phyloP scores from a whole-genome alignment of 1,139 yeast species.

The Geotrichum bryndzae region DNA sequence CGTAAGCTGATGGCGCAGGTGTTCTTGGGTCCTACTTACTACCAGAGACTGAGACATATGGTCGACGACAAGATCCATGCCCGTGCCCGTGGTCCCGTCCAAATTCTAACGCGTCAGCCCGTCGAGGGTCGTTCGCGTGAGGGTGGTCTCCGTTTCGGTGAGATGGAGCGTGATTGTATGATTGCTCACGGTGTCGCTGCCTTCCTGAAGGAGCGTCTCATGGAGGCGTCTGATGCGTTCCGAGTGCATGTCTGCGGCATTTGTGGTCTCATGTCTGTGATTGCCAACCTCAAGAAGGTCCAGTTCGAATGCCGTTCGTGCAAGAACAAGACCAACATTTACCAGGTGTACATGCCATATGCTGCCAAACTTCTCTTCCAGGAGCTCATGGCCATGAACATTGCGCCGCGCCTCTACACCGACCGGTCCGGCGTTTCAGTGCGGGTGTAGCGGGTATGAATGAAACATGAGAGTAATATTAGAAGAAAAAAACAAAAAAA shows the following conservation, averaged over 20 bases:
- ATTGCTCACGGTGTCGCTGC: constrained; percentile 99
- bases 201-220: constrained; percentile 89
- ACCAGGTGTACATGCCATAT: constrained; percentile 94
- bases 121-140: constrained; percentile 99
- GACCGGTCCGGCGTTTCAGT: constrained; percentile 38
- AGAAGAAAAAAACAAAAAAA: constrained; percentile 8
- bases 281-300: constrained; percentile 93
- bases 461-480: background rate
- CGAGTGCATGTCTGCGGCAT: constrained; percentile 97
- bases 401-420: constrained; percentile 44
- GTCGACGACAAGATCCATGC: constrained; percentile 99
- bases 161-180: constrained; percentile 99
- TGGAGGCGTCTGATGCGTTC: constrained; percentile 99
- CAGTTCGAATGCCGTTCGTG: constrained; percentile 98
- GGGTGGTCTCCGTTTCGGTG: constrained; percentile 99
- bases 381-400: constrained; percentile 98
- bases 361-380: constrained; percentile 96
- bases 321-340: constrained; percentile 95
- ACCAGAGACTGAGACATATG: constrained; percentile 98
- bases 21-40: constrained; percentile 97
- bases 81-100: constrained; percentile 98
- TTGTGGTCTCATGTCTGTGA: constrained; percentile 96
- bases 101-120: constrained; percentile 96
- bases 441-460: constrained; percentile 22
- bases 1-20: constrained; percentile 95